Conservation (phyloP, 179 eudicot genomes). For the Beta corolliflora region DNA sequence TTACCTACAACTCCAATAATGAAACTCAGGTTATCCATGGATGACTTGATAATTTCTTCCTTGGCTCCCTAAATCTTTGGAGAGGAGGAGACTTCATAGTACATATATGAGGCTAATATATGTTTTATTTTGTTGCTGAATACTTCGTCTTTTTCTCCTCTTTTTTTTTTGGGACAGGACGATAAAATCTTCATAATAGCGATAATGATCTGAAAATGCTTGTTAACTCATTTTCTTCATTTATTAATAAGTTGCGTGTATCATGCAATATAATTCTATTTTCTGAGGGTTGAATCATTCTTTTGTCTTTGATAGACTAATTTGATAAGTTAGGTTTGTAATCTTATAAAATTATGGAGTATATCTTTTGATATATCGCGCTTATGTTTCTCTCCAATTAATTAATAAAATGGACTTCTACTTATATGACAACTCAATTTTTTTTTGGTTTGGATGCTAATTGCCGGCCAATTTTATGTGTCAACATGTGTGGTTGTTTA, state of each 20-base stretch:
- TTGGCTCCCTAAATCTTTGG: background rate
- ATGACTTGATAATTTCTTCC: background rate
- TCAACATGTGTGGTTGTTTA: background rate
- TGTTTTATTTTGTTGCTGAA: no score
- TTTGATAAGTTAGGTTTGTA: background rate
- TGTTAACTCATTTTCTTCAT: background rate
- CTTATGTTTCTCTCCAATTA: no score
- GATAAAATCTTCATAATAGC: background rate
- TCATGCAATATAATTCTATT: background rate
- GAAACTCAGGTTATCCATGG: constrained; percentile 17
- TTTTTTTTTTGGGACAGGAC: no score
- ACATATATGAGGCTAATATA: background rate
- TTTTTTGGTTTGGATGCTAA: background rate
- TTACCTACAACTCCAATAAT: constrained; percentile 25
- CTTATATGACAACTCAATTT: constrained; percentile 1
- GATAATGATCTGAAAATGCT: background rate
- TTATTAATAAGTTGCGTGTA: constrained; percentile 9
- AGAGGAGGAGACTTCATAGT: background rate
- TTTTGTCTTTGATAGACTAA: background rate
- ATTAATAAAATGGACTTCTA: background rate
- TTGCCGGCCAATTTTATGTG: background rate
- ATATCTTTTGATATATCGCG: no score
- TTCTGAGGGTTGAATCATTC: background rate
- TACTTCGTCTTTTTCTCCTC: no score
- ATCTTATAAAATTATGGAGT: background rate